Evolutionary conservation across 2,329 filamentous ascomycete species (phyloP), one percentile per base, ranked within the genome.

Genomic region (Penicillium sp.): DNA sequence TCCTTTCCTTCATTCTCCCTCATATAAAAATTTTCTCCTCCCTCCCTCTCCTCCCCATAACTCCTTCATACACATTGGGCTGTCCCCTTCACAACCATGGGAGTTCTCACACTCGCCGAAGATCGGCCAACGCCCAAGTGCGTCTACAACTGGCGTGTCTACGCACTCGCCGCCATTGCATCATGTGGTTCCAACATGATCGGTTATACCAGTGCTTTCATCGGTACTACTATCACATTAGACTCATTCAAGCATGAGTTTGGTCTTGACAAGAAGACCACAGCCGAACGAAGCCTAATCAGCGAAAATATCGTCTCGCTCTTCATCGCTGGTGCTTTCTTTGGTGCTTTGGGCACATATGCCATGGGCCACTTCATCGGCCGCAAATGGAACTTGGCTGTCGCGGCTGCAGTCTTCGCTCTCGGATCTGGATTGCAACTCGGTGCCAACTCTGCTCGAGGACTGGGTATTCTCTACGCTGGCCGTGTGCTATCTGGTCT

Each of bases 281-380:
- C 68, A 0, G 51, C 64, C 3, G 67, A 82, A n/a, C 74, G 85
- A 24, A 81, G 83, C 27, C 72, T 88, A 13, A 77, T 88, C 47
- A 86, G 85, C 67, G 77, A 85, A 60, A 92, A 91, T 69, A 90
- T 91, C 56, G 88, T 91, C 49, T 90, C 86, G 10, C 81, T 88
- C 36, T 91, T 89, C 75, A 88, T 92, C 71, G 89, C 88, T n/a
- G 88, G 88, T 56, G 88, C 88, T 56, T 91, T 92, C 76, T 91
- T 92, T 65, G 88, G 89, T 51, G 83, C 85, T 24, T 69, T 89
- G 16, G 78, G 81, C 53, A 86, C 85, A 57, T 90, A 88, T 59
- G 77, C 73, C 21, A 80, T 84, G 14, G 83, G 81, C 21, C 84
- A 86, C 75, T 88, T 80, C 67, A 70, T 86, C 48, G 88, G 88